Evolutionary conservation across 495 filamentous ascomycete species (phyloP).

Genomic region (Neurospora tetraspora): DNA sequence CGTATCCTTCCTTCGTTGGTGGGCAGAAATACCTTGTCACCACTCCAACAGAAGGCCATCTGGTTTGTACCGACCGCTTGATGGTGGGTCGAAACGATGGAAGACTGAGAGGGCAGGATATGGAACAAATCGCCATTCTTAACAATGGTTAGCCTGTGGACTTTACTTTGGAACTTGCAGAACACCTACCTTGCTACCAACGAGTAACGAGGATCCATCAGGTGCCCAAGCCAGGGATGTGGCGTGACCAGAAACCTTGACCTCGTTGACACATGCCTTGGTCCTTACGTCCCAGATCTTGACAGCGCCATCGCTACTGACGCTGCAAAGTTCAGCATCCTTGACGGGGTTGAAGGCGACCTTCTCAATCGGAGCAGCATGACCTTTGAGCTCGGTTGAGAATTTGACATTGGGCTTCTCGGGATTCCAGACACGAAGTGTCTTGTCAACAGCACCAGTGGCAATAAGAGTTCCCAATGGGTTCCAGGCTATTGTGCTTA

Average conservation of each 20-base stretch:
- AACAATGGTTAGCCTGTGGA: not conserved
- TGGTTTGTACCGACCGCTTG: slow-evolving; percentile 73
- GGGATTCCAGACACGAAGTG: slow-evolving; percentile 82
- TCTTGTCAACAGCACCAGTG: slow-evolving; percentile 71
- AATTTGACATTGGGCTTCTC: slow-evolving; percentile 71
- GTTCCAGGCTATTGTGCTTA: slow-evolving; percentile 80
- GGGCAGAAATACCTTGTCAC: slow-evolving; percentile 65
- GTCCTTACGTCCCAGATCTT: slow-evolving; percentile 89
- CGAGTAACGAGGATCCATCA: slow-evolving; percentile 72
- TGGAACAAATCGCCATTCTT: slow-evolving; percentile 65
- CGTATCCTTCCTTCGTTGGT: slow-evolving; percentile 75
- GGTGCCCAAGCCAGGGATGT: slow-evolving; percentile 81
- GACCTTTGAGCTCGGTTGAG: slow-evolving; percentile 79
- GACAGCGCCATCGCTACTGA: slow-evolving; percentile 74
- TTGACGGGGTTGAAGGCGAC: slow-evolving; percentile 83
- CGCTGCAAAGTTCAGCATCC: slow-evolving; percentile 80
- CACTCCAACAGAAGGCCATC: slow-evolving; percentile 69
- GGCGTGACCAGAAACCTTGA: slow-evolving; percentile 73
- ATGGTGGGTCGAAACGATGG: slow-evolving; percentile 49
- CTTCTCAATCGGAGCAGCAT: slow-evolving; percentile 67
- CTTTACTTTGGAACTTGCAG: not conserved
- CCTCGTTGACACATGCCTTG: slow-evolving; percentile 64
- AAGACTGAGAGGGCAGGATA: slow-evolving; percentile 43
- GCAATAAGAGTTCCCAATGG: slow-evolving; percentile 78
- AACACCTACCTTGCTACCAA: slow-evolving; percentile 68